Conservation (phyloP, 164 flowering plant genomes). For the Stephania yunnanensis region DNA sequence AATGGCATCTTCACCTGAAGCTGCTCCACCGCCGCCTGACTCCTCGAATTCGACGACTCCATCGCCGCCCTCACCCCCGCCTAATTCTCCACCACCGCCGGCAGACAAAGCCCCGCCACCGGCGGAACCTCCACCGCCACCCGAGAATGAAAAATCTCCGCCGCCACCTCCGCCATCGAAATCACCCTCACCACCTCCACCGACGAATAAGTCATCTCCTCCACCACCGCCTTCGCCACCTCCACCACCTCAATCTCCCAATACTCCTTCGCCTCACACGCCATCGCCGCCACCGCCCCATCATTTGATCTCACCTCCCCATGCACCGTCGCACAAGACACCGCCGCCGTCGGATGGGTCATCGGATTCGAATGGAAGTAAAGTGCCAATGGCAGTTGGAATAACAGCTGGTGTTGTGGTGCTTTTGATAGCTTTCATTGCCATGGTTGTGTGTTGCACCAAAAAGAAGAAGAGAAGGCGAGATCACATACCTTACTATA, state of each 20-base stretch:
- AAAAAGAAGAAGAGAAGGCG: constrained; percentile 40
- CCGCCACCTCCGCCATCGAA: constrained; percentile 8
- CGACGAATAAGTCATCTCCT: not conserved
- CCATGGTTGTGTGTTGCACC: constrained; percentile 19
- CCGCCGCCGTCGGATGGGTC: constrained; percentile 3
- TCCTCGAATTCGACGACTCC: constrained; percentile 2
- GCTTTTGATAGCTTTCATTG: constrained; percentile 28
- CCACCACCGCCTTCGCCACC: not conserved
- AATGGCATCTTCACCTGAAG: constrained; percentile 22
- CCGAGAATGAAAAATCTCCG: not conserved
- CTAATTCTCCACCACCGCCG: constrained; percentile 13
- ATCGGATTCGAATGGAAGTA: not conserved
- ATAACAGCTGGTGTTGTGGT: constrained; percentile 33
- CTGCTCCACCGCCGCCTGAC: constrained; percentile 6
- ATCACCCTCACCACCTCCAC: constrained; percentile 5
- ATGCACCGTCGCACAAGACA: not conserved
- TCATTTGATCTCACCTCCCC: constrained; percentile 3
- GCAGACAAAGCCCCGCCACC: constrained; percentile 11
- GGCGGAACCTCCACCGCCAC: not conserved
- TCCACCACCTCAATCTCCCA: constrained; percentile 3
- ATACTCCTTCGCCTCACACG: constrained; percentile 1
- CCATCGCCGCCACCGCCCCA: constrained; percentile 6
- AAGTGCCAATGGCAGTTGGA: constrained; percentile 30
- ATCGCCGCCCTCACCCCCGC: constrained; percentile 7
- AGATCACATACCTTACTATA: constrained; percentile 32